Percentiles rank a stretch among this genome's conserved stretches.
Conservation (phyloP, 2,329 filamentous ascomycete genomes). For the Berkeleyomyces rouxiae region DNA sequence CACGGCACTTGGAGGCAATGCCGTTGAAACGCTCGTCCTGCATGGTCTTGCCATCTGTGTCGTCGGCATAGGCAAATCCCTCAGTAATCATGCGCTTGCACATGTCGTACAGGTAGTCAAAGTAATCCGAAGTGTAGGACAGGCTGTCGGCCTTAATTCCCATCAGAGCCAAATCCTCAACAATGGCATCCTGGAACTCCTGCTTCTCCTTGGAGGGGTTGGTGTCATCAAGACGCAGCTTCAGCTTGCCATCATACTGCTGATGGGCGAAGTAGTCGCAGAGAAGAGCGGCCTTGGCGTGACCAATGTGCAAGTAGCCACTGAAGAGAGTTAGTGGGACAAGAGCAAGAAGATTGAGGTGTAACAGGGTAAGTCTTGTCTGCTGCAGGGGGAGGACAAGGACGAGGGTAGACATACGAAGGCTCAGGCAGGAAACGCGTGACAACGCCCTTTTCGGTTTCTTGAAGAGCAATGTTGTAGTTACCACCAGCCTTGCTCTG, state of each 20-base stretch:
- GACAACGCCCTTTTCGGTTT: conserved; percentile 76
- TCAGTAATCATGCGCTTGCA: conserved; percentile 71
- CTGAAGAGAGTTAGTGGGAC: conserved; percentile 18
- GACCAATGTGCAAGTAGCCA: conserved; percentile 87
- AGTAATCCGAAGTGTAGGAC: conserved; percentile 90
- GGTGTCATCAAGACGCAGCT: conserved; percentile 90
- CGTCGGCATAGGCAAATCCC: conserved; percentile 84
- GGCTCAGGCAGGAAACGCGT: conserved; percentile 90
- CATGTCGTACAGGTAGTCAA: conserved; percentile 77
- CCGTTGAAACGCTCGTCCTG: conserved; percentile 69
- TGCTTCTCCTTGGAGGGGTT: conserved; percentile 96
- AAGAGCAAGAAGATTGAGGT: background rate
- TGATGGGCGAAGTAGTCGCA: conserved; percentile 96
- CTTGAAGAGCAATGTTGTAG: conserved; percentile 75
- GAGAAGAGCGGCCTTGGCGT: conserved; percentile 82
- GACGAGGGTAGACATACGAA: conserved; percentile 37
- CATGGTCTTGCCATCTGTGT: conserved; percentile 83
- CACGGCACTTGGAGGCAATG: conserved; percentile 64
- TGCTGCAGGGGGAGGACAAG: background rate
- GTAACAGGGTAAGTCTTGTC: too few relatives aligned
- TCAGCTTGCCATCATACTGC: conserved; percentile 77
- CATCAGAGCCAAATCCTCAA: conserved; percentile 81
- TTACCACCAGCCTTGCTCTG: conserved; percentile 63
- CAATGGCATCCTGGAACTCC: conserved; percentile 85
- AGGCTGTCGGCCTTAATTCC: conserved; percentile 77